Evolutionary conservation across 495 filamentous ascomycete species (phyloP).

Genomic region (Penicillium egyptiacum): DNA sequence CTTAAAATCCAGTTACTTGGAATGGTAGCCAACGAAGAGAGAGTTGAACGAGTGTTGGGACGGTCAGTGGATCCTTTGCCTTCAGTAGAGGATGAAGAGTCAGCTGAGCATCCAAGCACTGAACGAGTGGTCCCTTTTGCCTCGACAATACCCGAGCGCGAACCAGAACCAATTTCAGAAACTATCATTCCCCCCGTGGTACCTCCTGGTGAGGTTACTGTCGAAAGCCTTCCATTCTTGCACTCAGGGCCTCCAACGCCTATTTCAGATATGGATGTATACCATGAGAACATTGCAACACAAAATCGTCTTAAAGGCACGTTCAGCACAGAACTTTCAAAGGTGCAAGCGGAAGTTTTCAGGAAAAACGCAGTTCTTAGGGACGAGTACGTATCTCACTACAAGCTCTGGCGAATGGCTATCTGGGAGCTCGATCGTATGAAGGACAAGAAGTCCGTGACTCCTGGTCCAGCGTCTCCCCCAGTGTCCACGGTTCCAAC

Average conservation of each 20-base stretch:
- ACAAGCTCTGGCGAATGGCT: slow-evolving; percentile 49
- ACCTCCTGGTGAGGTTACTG: slow-evolving; percentile 18
- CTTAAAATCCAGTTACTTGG: slow-evolving; percentile 49
- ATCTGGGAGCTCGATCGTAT: slow-evolving; percentile 62
- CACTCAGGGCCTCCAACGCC: slow-evolving; percentile 49
- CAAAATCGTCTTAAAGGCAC: slow-evolving; percentile 39
- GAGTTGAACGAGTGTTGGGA: not conserved
- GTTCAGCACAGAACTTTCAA: slow-evolving; percentile 38
- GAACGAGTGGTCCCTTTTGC: slow-evolving; percentile 22
- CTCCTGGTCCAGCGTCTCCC: slow-evolving; percentile 50
- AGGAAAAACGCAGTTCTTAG: slow-evolving; percentile 43
- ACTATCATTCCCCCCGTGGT: slow-evolving; percentile 14
- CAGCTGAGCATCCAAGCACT: not conserved
- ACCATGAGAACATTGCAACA: slow-evolving; percentile 41
- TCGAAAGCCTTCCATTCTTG: slow-evolving; percentile 52
- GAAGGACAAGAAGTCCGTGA: slow-evolving; percentile 55
- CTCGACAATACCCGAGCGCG: slow-evolving; percentile 2
- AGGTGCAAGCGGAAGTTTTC: slow-evolving; percentile 43
- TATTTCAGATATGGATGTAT: slow-evolving; percentile 50
- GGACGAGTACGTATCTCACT: slow-evolving; percentile 44
- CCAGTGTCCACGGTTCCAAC: slow-evolving; percentile 38
- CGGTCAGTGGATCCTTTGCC: slow-evolving; percentile 4
- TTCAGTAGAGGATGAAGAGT: slow-evolving; percentile 18
- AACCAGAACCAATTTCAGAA: slow-evolving; percentile 15
- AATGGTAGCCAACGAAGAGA: slow-evolving; percentile 36